phyloP scores from a whole-genome alignment of 1,139 yeast species.

The Suhomyces chickasaworum region DNA sequence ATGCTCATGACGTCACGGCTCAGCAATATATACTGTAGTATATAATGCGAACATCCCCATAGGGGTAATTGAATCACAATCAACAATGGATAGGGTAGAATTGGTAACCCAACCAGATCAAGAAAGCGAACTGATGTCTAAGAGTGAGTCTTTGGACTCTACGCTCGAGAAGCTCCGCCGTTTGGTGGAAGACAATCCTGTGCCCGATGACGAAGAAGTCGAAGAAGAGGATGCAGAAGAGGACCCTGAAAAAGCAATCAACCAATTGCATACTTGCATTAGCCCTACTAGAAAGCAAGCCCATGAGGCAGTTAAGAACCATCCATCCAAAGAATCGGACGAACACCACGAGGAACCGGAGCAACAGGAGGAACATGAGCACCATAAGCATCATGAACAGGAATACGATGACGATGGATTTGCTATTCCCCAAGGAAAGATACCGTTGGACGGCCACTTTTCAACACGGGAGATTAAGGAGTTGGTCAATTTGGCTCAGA shows the following conservation, averaged over 20 bases:
- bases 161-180: conserved; percentile 20
- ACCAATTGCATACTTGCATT: neutral
- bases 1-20: conserved; percentile 11
- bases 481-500: conserved; percentile 34
- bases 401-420: conserved; percentile 39
- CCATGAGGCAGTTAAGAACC: conserved; percentile 2
- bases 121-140: conserved; percentile 7
- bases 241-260: neutral
- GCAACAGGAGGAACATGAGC: conserved; percentile 22
- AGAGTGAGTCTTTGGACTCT: conserved; percentile 12
- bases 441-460: conserved; percentile 46
- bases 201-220: conserved; percentile 6
- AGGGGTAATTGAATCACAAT: neutral
- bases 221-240: conserved; percentile 4
- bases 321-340: conserved; percentile 1
- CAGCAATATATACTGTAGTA: conserved; percentile 3
- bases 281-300: conserved; percentile 3
- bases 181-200: conserved; percentile 19
- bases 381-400: neutral
- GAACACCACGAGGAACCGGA: too few relatives aligned
- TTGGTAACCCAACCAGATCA: conserved; percentile 22
- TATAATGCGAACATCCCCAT: conserved; percentile 3
- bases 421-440: conserved; percentile 40
- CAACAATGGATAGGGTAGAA: conserved; percentile 19
- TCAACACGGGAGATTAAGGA: conserved; percentile 37